Evolutionary conservation across 306 rosid species (phyloP), one percentile per base, ranked within the genome.

Genomic region (Lablab purpureus): DNA sequence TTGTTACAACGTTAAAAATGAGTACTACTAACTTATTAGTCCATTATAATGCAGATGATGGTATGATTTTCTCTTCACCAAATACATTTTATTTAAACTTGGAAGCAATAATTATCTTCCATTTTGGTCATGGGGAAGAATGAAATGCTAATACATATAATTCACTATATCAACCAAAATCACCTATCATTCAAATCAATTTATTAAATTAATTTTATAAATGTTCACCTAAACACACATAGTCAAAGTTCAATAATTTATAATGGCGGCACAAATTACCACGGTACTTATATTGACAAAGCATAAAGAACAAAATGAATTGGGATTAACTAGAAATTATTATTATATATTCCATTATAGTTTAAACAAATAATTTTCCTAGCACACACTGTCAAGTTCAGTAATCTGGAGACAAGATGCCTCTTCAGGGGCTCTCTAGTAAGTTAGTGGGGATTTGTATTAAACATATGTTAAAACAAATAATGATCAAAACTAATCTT

Each of bases 381-480:
- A 22, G 56, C 22, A 18, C 40, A 74, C 77, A 73, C 50, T 0
- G 71, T 34, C 71, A 74, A 79, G 87, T 25, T 84, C 63, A 74
- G 60, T 74, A 60, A 79, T 74, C 47, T 55, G 69, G 86, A 76
- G 80, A 82, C 86, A 85, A 46, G 22, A 51, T 52, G 69, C 79
- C 72, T 73, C 79, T 63, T 64, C n/a, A 64, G 79, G 71, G 65
- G 14, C 62, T 83, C 72, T 73, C 75, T 54, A 78, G 78, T 72
- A 40, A 76, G 8, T 28, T 67, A 68, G 73, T 68, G 74, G 81
- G 84, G 23, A 75, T 27, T 54, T 21, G 28, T 82, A 6, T 1
- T 36, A 36, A 36, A 36, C 41, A 47, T n/a, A n/a, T 68, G 30
- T 34, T 7, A 25, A 10, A 62, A 36, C 74, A 74, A n/a, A 8